Percentiles rank a stretch among this genome's conserved stretches.
These are phyloP conservation scores for Thraustotheca clavata DNA, from an alignment of 352 stramenopile species.

Conservation along the genomic window DNA sequence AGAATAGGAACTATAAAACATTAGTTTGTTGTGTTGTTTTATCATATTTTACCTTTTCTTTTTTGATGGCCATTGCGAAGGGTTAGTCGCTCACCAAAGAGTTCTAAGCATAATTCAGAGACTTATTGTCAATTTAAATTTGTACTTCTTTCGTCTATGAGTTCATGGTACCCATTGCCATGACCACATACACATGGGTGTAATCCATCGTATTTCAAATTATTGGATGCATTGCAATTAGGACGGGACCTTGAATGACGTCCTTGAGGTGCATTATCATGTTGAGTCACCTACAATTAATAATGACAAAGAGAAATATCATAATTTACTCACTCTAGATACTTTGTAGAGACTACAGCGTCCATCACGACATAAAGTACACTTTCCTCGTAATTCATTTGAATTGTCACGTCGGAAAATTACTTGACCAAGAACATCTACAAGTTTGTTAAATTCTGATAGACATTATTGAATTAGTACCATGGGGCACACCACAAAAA, in stretches of 20 bases:
- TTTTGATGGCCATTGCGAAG: background rate
- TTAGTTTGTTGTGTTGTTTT: background rate
- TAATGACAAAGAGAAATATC: background rate
- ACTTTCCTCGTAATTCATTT: conserved; percentile 54
- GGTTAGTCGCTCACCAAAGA: background rate
- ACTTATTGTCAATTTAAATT: background rate
- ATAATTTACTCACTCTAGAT: background rate
- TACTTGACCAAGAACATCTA: conserved; percentile 67
- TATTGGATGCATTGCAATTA: conserved; percentile 24
- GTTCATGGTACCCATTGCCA: conserved; percentile 62
- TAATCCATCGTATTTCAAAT: conserved; percentile 20
- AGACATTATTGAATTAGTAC: conserved; percentile 19
- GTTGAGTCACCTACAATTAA: conserved; percentile 7
- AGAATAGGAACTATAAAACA: conserved; percentile 1
- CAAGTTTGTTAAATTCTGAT: background rate
- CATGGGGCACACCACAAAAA: conserved; percentile 63
- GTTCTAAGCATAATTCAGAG: background rate
- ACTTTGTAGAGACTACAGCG: conserved; percentile 54
- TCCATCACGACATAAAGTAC: conserved; percentile 57
- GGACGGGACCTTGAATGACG: background rate
- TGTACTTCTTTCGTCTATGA: conserved; percentile 67
- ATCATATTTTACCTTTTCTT: background rate
- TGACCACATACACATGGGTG: conserved; percentile 59
- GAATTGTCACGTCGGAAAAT: conserved; percentile 68
- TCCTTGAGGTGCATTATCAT: background rate